Base-by-base conservation (phyloP, 768 basidiomycete genomes). In the Gloeophyllum trabeum region DNA sequence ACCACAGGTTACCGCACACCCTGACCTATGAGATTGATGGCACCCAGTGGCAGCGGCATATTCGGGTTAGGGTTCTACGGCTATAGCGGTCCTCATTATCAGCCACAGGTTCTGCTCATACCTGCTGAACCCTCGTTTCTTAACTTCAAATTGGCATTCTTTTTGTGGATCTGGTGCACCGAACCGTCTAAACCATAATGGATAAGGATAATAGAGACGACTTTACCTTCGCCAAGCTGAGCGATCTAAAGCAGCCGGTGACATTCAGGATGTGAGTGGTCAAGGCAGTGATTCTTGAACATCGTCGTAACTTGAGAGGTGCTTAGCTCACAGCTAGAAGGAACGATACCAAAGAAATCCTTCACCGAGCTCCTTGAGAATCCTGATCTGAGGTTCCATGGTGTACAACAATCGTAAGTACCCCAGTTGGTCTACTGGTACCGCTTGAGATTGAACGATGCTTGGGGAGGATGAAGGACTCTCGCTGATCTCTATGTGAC, bases 401-500 rank as follows among this genome's bases (percentile, higher is more conserved):
- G 93, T 10, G 76, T 79, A 25, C 89, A 88, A 54, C 79, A 80
- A 47, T 70, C 75, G 85, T 90, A 62, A 57, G 76, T 60, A n/a
- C n/a, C n/a, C n/a, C n/a, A n/a, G n/a, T n/a, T n/a, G 14, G 24
- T 26, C 16, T 20, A 14, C 25, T 38, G 35, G 40, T 40, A 44
- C n/a, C 43, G 10, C 10, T 22, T 42, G 35, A 36, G 21, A 23
- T 42, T 47, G 48, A 61, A 59, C 61, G 56, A 63, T 50, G 42
- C 46, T 48, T 39, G 45, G 50, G 49, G 34, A 58, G 52, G 48
- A 64, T n/a, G n/a, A n/a, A 96, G 91, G 49, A 80, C 77, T 12
- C 75, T 84, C 50, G 87, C 92, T 56, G 96, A 98, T 62, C 75
- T 98, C 44, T 94, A 90, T 61, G 84, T 97, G 41, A 90, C 87